Evolutionary conservation across 306 rosid species (phyloP), one percentile per base, ranked within the genome.

Genomic region (Corylus heterophylla): DNA sequence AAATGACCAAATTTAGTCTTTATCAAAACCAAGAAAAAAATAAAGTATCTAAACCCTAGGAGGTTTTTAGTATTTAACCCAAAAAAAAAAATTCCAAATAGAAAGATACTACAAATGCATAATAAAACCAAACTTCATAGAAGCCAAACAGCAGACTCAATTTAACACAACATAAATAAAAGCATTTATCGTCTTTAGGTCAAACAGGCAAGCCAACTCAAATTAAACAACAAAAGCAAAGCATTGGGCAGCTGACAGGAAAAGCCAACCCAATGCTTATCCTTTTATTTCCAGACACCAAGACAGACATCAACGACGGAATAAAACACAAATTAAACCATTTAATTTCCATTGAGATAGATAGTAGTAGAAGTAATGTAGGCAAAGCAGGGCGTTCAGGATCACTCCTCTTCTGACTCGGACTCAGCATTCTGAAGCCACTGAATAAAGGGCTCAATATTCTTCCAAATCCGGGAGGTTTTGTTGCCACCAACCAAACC

Each of bases 371-470:
- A 4, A 3, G 25, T 20, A 37, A 37, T 14, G 12, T 4, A 39
- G 39, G 49, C 2, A 42, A 18, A 17, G 49, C 8, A 7, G 12
- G 49, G 42, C 29, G 2, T 67, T 67, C 51, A 37, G 49, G 75
- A 18, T 88, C 83, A 90, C 70, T 88, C 92, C 39, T 90, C 87
- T 16, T 90, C 94, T 0, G 94, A 16, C 39, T 90, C 94, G 0
- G 94, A 90, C 84, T 90, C 94, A 0, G 94, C 94, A 39, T 78
- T 90, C 83, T 88, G 88, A 37, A 90, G 92, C 94, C 94, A 90
- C 37, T 86, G 90, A 0, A 90, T 85, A 77, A 90, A 88, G 2
- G 94, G 94, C 69, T 79, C 83, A 22, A 83, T 49, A 7, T 63
- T 77, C 74, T 86, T 90, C 90, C 92, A 90, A 8, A 88, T 73